phyloP scores from a whole-genome alignment of 768 basidiomycete species.

The Pleurotus pulmonarius region DNA sequence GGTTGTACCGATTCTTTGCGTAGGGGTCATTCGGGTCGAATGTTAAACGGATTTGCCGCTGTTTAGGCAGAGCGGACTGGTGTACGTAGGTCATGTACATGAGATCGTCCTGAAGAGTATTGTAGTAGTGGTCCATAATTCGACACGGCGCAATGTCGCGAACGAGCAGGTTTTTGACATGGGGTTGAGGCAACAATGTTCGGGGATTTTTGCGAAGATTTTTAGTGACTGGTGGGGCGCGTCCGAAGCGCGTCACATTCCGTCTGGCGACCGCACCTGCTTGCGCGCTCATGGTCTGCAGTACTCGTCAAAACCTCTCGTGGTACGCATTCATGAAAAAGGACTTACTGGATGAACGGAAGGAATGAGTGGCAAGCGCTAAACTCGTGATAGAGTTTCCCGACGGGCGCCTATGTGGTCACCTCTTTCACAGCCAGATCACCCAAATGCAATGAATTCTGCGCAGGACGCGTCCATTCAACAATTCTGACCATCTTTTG shows the following conservation, averaged over 20 bases:
- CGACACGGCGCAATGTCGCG: slow-evolving; percentile 73
- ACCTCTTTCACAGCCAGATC: not conserved
- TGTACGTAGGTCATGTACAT: slow-evolving; percentile 96
- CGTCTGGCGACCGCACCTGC: slow-evolving; percentile 8
- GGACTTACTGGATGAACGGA: no score
- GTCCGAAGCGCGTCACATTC: slow-evolving; percentile 46
- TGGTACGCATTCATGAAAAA: no score
- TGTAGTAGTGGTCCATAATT: slow-evolving; percentile 79
- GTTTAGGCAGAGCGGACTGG: slow-evolving; percentile 48
- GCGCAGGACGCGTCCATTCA: slow-evolving; percentile 3
- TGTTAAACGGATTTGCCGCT: slow-evolving; percentile 57
- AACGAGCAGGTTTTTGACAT: slow-evolving; percentile 51
- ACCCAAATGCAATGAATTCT: slow-evolving; percentile 3
- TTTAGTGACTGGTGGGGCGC: slow-evolving; percentile 41
- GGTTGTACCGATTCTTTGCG: slow-evolving; percentile 71
- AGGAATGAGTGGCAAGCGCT: no score
- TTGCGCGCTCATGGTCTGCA: not conserved
- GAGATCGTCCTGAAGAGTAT: slow-evolving; percentile 78
- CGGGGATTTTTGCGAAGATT: slow-evolving; percentile 42
- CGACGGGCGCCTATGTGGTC: no score
- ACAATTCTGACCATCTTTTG: not conserved
- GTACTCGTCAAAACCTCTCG: no score
- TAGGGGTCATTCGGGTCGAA: slow-evolving; percentile 83
- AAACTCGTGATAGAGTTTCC: no score
- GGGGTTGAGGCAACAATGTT: slow-evolving; percentile 69